Evolutionary conservation across 805 yeast species (phyloP), one percentile per base, ranked within the genome.

Genomic region (Huiozyma naganishii): DNA sequence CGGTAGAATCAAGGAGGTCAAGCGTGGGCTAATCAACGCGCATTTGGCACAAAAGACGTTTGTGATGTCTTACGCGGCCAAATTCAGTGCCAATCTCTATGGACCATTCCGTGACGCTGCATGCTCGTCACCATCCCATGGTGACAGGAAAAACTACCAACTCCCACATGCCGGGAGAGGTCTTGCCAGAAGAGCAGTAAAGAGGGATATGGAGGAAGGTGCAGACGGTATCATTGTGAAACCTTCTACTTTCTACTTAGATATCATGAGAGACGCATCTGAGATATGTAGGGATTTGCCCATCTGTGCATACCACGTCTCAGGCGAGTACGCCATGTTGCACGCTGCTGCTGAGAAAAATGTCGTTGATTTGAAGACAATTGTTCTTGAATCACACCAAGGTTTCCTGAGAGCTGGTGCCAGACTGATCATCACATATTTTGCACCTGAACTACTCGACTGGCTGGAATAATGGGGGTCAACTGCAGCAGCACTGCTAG

Each of bases 81-180:
- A 92, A 62, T 92, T 92, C 61, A 72, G 85, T 47, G 97, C 97
- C 32, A 77, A 79, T 49, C 69, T 92, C 40, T 92, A 92, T 61
- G 98, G 98, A 1, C 98, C 98, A 5, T 92, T 92, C 72, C 75
- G 98, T 62, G 98, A 92, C 55, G 97, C 97, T 38, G 98, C 97
- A 3, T 92, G 94, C 33, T 83, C 95, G 42, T 72, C 80, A 4
- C 97, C 98, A 7, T 74, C 85, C 17, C 72, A 76, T 47, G 98
- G 98, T 43, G 97, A 92, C 64, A 77, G 98, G 61, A 84, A 80
- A 61, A 77, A 86, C 50, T 92, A 92, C 65, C 98, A 92, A 68
- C 72, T 92, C 47, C 98, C 98, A 7, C 74, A 89, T 4, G 94
- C 88, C 13, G 96, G 95, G 27, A 76, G 84, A 40, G 98, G 98